Conservation (phyloP, 768 basidiomycete genomes). For the Filobasidium wieringae region DNA sequence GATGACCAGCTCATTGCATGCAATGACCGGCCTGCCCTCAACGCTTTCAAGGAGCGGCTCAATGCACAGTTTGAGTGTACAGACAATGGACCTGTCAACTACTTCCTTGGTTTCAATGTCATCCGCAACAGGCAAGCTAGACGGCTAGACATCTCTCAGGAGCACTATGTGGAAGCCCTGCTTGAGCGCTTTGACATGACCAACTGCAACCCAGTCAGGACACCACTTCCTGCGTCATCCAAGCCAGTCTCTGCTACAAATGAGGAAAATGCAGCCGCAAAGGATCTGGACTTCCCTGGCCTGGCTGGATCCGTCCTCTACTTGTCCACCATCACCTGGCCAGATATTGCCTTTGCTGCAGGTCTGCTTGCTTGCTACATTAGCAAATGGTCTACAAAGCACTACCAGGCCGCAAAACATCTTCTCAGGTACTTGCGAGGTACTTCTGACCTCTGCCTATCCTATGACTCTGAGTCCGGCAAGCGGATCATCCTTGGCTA, state of each 20-base stretch:
- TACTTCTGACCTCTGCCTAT: constrained; percentile 11
- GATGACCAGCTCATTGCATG: constrained; percentile 18
- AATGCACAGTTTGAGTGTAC: constrained; percentile 1
- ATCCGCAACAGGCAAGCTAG: constrained; percentile 6
- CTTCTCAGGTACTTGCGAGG: constrained; percentile 18
- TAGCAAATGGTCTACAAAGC: constrained; percentile 6
- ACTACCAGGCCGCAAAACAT: constrained; percentile 15
- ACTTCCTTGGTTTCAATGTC: constrained; percentile 8
- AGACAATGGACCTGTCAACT: background rate
- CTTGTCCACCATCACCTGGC: constrained; percentile 7
- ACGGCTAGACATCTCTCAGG: constrained; percentile 9
- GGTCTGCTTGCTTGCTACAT: constrained; percentile 5
- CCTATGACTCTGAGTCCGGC: constrained; percentile 1
- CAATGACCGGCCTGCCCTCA: background rate
- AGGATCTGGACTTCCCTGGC: no score
- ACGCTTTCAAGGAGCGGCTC: background rate
- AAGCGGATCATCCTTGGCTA: constrained; percentile 11
- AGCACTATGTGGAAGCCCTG: constrained; percentile 10
- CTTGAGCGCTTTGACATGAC: constrained; percentile 1
- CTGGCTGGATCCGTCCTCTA: background rate
- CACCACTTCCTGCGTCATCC: constrained; percentile 12
- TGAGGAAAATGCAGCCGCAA: constrained; percentile 3
- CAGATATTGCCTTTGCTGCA: constrained; percentile 15
- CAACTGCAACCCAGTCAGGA: background rate
- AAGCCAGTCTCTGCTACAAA: constrained; percentile 5